These are phyloP conservation scores for Pichia rugopelliculosa DNA, from an alignment of 805 yeast genomes.

Conservation along the genomic window DNA sequence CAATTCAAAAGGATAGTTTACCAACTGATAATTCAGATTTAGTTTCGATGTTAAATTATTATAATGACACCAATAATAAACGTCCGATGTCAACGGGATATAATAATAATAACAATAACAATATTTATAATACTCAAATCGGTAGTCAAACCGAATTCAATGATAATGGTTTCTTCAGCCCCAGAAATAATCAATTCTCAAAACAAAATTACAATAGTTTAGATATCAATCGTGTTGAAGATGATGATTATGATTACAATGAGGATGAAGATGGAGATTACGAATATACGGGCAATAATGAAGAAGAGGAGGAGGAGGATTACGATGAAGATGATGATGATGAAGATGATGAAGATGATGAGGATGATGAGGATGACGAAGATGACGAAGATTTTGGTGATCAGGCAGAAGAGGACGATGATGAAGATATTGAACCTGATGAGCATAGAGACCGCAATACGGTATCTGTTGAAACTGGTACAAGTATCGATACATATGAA, in stretches of 20 bases:
- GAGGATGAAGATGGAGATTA: constrained; percentile 3
- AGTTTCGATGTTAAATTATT: constrained; percentile 7
- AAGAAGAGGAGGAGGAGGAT: neutral
- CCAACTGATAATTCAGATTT: constrained; percentile 1
- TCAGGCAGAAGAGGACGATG: neutral
- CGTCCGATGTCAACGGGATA: neutral
- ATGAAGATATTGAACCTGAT: neutral
- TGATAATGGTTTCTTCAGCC: neutral
- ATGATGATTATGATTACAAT: constrained; percentile 3
- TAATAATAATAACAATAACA: neutral
- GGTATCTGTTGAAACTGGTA: neutral
- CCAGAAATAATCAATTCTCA: neutral
- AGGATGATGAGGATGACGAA: constrained; percentile 3
- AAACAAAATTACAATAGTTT: neutral
- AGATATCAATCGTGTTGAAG: neutral
- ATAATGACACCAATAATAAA: neutral
- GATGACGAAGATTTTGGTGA: constrained; percentile 1
- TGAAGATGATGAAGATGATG: neutral
- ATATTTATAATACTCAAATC: neutral
- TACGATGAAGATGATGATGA: constrained; percentile 3
- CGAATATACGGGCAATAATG: neutral
- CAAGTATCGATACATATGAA: neutral
- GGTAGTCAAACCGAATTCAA: neutral
- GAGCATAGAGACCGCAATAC: neutral
- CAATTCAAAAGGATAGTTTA: neutral